Percentiles rank a stretch among this genome's conserved stretches.
These are phyloP conservation scores for Metschnikowia shivogae DNA, from an alignment of 805 yeast genomes.

Conservation along the genomic window DNA sequence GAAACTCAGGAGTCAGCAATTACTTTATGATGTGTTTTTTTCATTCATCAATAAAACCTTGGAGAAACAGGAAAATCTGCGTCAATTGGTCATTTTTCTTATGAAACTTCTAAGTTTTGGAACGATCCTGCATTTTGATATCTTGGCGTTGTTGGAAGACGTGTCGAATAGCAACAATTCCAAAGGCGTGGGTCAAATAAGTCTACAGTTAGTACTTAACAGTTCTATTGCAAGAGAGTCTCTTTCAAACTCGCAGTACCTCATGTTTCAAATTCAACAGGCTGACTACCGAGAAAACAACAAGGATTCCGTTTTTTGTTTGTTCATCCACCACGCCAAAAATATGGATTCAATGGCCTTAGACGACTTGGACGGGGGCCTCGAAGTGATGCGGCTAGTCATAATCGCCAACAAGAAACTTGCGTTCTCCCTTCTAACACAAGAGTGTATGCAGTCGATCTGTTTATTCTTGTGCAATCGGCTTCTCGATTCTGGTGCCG, in stretches of 20 bases:
- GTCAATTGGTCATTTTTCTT: constrained; percentile 9
- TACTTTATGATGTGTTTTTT: constrained; percentile 3
- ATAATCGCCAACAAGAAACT: constrained; percentile 3
- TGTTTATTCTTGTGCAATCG: constrained; percentile 43
- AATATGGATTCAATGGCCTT: background rate
- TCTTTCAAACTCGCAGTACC: constrained; percentile 12
- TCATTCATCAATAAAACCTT: constrained; percentile 4
- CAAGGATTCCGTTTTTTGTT: constrained; percentile 11
- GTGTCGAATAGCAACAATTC: background rate
- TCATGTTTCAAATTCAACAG: constrained; percentile 15
- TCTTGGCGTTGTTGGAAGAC: constrained; percentile 13
- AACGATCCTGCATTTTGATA: constrained; percentile 14
- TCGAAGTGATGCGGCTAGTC: constrained; percentile 1
- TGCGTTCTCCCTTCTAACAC: constrained; percentile 5
- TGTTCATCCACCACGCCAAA: constrained; percentile 14
- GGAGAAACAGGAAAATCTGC: background rate
- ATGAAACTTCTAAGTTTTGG: constrained; percentile 18
- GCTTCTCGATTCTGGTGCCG: constrained; percentile 9
- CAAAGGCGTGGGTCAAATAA: background rate
- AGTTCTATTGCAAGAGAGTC: background rate
- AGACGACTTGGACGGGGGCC: background rate
- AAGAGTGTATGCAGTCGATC: constrained; percentile 25
- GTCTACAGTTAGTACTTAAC: constrained; percentile 6
- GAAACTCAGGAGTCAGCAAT: constrained; percentile 4
- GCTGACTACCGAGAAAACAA: constrained; percentile 12